Conservation (phyloP, 495 filamentous ascomycete genomes). For the Penicillium ucsense region DNA sequence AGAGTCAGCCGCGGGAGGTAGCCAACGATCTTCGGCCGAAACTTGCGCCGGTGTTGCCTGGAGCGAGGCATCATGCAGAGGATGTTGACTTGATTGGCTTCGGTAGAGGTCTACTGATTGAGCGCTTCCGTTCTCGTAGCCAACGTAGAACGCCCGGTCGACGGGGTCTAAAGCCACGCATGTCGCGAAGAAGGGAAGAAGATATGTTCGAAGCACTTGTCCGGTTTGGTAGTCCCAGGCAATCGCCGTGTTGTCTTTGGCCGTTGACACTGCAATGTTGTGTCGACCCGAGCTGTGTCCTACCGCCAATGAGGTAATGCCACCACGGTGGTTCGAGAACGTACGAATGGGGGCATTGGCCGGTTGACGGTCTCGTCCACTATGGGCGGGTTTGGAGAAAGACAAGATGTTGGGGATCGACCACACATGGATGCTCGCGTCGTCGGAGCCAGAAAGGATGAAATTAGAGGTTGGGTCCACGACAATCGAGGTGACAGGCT, state of each 20-base stretch:
- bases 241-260: slow-evolving; percentile 71
- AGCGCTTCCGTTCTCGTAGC: slow-evolving; percentile 74
- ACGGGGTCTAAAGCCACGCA: slow-evolving; percentile 73
- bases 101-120: slow-evolving; percentile 73
- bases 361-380: slow-evolving; percentile 23
- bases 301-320: slow-evolving; percentile 58
- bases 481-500: slow-evolving; percentile 67
- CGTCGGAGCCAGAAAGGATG: slow-evolving; percentile 77
- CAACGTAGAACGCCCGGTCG: slow-evolving; percentile 71
- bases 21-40: slow-evolving; percentile 47
- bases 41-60: slow-evolving; percentile 51
- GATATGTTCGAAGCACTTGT: slow-evolving; percentile 61
- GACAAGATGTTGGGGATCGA: slow-evolving; percentile 64
- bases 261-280: slow-evolving; percentile 68
- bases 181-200: slow-evolving; percentile 61
- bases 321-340: slow-evolving; percentile 71
- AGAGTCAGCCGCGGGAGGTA: slow-evolving; percentile 46
- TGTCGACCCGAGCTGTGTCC: slow-evolving; percentile 58
- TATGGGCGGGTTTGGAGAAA: slow-evolving; percentile 37
- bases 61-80: slow-evolving; percentile 44
- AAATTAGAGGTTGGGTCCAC: slow-evolving; percentile 64
- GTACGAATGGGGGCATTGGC: slow-evolving; percentile 51
- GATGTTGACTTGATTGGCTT: slow-evolving; percentile 36
- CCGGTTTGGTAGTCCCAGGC: slow-evolving; percentile 85
- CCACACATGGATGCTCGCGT: slow-evolving; percentile 88